Evolutionary conservation across 139 green algal genomes (phyloP).

Genomic region (Edaphochlamys debaryana): DNA sequence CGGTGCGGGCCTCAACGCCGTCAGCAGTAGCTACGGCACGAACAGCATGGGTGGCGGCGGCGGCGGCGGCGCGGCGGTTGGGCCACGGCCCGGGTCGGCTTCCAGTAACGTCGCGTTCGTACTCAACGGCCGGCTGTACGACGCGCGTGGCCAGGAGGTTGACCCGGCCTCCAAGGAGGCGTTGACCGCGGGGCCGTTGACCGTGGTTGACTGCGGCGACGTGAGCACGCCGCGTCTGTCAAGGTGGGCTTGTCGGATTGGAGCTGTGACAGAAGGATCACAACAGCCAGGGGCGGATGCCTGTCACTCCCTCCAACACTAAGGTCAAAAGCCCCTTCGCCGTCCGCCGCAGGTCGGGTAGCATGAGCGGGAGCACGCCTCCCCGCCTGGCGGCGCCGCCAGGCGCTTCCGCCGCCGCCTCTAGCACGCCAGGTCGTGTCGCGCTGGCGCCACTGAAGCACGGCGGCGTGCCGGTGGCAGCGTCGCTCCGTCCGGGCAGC

Average conservation of each 20-base stretch:
- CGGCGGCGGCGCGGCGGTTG: neutral
- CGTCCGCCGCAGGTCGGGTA: neutral
- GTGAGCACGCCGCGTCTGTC: neutral
- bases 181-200: neutral
- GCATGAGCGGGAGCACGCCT: neutral
- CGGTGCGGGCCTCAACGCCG: neutral
- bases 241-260: neutral
- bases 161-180: constrained; percentile 17
- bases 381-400: neutral
- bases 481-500: constrained; percentile 19
- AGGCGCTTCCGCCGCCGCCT: neutral
- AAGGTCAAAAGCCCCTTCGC: no score
- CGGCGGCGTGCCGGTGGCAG: neutral
- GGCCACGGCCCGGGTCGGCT: neutral
- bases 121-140: constrained; percentile 29
- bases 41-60: no score
- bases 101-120: constrained; percentile 1
- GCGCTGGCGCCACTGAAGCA: constrained; percentile 21
- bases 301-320: no score
- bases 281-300: no score
- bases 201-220: constrained; percentile 30
- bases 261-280: no score
- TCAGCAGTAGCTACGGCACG: no score
- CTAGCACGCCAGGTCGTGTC: neutral
- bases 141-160: neutral